A percentile compares a stretch with the other conserved stretches of the same genome.
phyloP scores from a whole-genome alignment of 371 early-diverging fungal species.

The Sporodiniella umbellata region DNA sequence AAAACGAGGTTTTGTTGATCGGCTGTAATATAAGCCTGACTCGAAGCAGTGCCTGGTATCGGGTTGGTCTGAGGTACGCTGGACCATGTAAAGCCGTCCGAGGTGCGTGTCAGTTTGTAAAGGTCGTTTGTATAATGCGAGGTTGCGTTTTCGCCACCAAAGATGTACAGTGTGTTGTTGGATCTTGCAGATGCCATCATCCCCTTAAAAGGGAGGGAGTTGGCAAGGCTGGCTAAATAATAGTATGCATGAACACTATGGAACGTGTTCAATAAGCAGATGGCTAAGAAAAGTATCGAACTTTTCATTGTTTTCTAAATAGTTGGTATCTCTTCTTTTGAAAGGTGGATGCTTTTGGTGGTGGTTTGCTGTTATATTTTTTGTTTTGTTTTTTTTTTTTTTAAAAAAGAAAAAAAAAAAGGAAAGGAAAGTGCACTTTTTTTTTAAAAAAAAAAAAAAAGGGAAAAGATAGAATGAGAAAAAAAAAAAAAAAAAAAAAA shows the following conservation, averaged over 20 bases:
- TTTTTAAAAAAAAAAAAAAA: constrained; percentile 3
- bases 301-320: constrained; percentile 4
- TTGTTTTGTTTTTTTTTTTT: not conserved
- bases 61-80: constrained; percentile 16
- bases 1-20: constrained; percentile 15
- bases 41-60: constrained; percentile 15
- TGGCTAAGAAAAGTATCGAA: constrained; percentile 3
- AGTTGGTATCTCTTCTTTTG: not conserved
- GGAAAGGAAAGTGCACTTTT: no score
- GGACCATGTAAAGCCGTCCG: constrained; percentile 15
- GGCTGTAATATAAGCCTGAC: constrained; percentile 19
- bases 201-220: constrained; percentile 24
- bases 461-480: not conserved
- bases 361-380: not conserved
- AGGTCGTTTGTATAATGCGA: constrained; percentile 15
- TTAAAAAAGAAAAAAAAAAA: not conserved
- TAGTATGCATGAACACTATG: constrained; percentile 17
- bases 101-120: constrained; percentile 16
- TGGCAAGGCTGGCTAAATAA: constrained; percentile 18
- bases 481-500: not conserved
- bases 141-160: constrained; percentile 32
- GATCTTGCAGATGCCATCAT: constrained; percentile 22
- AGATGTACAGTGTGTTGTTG: constrained; percentile 22
- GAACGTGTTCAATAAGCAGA: not conserved
- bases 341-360: not conserved